Conservation (phyloP, 331 rosid genomes). For the Arachis monticola region DNA sequence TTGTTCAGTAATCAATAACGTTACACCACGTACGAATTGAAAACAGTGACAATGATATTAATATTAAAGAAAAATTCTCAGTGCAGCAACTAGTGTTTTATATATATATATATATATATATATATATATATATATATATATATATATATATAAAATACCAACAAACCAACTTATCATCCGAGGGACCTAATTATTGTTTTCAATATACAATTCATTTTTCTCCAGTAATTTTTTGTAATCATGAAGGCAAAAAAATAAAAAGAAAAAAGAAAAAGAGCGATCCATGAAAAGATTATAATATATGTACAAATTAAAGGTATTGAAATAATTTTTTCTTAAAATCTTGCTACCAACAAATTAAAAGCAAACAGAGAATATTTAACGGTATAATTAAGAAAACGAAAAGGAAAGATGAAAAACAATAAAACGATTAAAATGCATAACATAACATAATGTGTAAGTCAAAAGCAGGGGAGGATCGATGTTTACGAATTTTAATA, state of each 20-base stretch:
- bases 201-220: background rate
- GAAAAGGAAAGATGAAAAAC: background rate
- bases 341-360: background rate
- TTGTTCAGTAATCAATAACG: background rate
- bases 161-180: background rate
- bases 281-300: background rate
- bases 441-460: background rate
- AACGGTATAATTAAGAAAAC: background rate
- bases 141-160: background rate
- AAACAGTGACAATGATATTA: background rate
- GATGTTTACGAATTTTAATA: constrained; percentile 11
- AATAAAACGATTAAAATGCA: background rate
- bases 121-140: too few species aligned
- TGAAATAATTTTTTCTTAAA: too few species aligned
- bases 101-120: too few species aligned
- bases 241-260: too few species aligned
- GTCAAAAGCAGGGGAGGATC: background rate
- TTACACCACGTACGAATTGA: background rate
- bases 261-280: too few species aligned
- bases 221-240: too few species aligned
- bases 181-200: too few species aligned
- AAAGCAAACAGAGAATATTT: background rate
- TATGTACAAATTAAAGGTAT: background rate
- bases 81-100: background rate
- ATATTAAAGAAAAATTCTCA: background rate